Conservation (phyloP, 495 filamentous ascomycete genomes). For the Rostrohypoxylon terebratum region DNA sequence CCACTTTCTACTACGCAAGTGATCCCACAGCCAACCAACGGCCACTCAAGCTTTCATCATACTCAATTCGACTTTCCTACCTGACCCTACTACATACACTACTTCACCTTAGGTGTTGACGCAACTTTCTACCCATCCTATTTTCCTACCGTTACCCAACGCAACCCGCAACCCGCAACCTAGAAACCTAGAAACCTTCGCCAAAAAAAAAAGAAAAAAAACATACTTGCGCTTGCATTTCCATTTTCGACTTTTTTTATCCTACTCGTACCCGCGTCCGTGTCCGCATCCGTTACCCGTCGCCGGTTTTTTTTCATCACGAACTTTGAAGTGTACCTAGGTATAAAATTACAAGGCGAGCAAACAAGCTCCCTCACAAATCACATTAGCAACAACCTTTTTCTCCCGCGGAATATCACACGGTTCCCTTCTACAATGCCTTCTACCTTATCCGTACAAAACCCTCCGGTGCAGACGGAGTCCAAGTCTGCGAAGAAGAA, state of each 20-base stretch:
- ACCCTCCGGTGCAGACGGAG: constrained; percentile 60
- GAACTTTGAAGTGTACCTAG: not conserved
- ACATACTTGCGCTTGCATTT: constrained; percentile 2
- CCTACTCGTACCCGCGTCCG: too few relatives aligned
- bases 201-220: not conserved
- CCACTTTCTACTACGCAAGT: not conserved
- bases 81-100: constrained; percentile 9
- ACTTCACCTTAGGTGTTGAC: not conserved
- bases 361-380: constrained; percentile 34
- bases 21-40: constrained; percentile 15
- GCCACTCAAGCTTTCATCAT: constrained; percentile 5
- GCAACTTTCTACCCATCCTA: not conserved
- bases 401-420: constrained; percentile 20
- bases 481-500: constrained; percentile 79
- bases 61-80: constrained; percentile 10
- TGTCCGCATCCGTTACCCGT: not conserved
- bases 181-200: not conserved
- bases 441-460: constrained; percentile 60
- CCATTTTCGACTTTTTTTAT: not conserved
- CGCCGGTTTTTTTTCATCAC: not conserved
- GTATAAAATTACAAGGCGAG: constrained; percentile 23
- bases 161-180: constrained; percentile 6
- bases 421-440: constrained; percentile 57
- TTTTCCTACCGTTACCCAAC: constrained; percentile 5
- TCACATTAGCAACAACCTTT: constrained; percentile 12